A percentile compares a stretch with the other conserved stretches of the same genome.
phyloP scores from a whole-genome alignment of 1,284 basidiomycete species.

The Cryptococcus sp. region DNA sequence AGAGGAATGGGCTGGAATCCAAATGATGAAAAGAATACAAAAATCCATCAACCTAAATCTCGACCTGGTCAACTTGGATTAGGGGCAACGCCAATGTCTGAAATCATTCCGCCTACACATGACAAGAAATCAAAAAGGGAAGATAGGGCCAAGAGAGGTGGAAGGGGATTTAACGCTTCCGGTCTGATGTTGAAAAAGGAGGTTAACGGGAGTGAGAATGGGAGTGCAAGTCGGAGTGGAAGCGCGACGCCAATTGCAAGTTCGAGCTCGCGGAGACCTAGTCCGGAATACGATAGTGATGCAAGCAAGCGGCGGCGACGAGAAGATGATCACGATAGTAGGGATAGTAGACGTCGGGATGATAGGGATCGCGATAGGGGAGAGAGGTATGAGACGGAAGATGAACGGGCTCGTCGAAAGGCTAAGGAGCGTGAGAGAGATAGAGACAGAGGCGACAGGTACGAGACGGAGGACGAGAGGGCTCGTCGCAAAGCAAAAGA shows the following conservation, averaged over 20 bases:
- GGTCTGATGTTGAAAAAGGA: constrained; percentile 32
- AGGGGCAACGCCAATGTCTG: constrained; percentile 66
- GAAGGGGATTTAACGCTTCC: constrained; percentile 39
- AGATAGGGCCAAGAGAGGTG: constrained; percentile 27
- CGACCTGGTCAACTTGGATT: constrained; percentile 82
- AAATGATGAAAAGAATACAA: constrained; percentile 61
- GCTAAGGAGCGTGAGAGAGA: constrained; percentile 18
- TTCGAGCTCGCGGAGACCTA: constrained; percentile 9
- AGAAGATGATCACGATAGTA: constrained; percentile 16
- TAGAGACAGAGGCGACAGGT: constrained; percentile 8
- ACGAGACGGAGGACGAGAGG: constrained; percentile 12
- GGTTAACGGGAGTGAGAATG: constrained; percentile 1
- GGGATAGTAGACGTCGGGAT: constrained; percentile 14
- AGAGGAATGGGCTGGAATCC: constrained; percentile 90
- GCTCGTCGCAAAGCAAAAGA: constrained; percentile 12
- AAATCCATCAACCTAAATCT: constrained; percentile 71
- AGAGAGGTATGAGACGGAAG: constrained; percentile 29
- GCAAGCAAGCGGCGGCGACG: constrained; percentile 13
- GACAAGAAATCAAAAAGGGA: constrained; percentile 21
- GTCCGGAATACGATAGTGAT: constrained; percentile 13
- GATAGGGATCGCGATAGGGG: constrained; percentile 15
- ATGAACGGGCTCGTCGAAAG: constrained; percentile 31
- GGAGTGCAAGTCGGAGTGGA: constrained; percentile 1
- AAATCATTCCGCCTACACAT: constrained; percentile 26
- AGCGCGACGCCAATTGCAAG: constrained; percentile 8